Evolutionary conservation across 768 basidiomycete species (phyloP), one percentile per base, ranked within the genome.

Genomic region (Boletus reticulatus): DNA sequence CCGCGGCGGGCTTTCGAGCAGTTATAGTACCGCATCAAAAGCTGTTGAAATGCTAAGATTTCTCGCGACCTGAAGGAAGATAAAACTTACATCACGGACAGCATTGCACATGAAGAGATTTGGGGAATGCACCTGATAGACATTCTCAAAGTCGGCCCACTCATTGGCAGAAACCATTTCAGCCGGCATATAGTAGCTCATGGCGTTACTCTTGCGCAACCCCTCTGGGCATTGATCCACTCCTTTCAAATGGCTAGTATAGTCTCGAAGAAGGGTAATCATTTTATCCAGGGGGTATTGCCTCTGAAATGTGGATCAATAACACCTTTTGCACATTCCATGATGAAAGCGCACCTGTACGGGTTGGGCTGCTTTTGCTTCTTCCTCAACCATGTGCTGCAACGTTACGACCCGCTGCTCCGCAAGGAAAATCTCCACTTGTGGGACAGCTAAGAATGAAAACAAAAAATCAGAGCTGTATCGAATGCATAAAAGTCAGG

Each of bases 41-140:
- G 84, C 89, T 95, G 64, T 48, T 59, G 13, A 62, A 56, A 68
- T 58, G 42, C 55, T 54, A 10, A 45, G 48, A 13, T 36, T 11
- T 48, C 13, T 49, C 16, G 14, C 27, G 36, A n/a, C 34, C n/a
- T 57, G 34, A 36, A 29, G 10, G 27, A 48, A 48, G 22, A 45
- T 4, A 38, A 38, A 29, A 74, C 87, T 64, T 62, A 94, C 91
- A 70, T 95, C 88, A 58, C 94, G 85, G 31, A 87, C 83, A 24
- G 83, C 79, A 64, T 84, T 85, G 62, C 86, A 87, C 75, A 94
- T 77, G 62, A 84, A 85, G 44, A 96, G 78, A 46, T 84, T 87
- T 1, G 94, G 94, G 57, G 84, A 88, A 71, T 97, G 94, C 16
- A 94, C 80, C 65, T 96, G 91, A 66, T 94, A 92, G 24, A 94